Conservation (phyloP, 208 protist genomes). For the Naegleria fowleri region DNA sequence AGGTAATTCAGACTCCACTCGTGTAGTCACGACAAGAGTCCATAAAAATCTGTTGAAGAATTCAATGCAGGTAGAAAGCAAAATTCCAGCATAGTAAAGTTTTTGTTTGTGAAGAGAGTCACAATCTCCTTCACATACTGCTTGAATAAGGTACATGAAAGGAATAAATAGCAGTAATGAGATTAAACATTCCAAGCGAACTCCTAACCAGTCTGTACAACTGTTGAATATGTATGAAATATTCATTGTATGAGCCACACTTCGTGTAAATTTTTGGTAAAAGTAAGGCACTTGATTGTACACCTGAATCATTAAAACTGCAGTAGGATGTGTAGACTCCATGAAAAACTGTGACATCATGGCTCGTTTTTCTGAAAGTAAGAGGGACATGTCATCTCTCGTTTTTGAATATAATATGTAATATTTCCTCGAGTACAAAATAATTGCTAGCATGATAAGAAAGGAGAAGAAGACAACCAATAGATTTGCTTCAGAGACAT, state of each 20-base stretch:
- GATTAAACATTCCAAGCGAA: neutral
- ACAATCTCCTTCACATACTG: neutral
- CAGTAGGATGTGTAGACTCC: neutral
- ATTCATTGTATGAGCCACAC: neutral
- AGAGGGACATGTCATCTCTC: neutral
- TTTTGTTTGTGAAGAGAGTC: neutral
- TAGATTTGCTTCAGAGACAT: neutral
- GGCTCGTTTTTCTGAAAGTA: neutral
- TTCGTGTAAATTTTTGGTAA: neutral
- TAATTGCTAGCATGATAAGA: neutral
- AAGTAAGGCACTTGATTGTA: neutral
- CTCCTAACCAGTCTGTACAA: neutral
- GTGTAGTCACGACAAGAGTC: neutral
- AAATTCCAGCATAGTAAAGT: neutral
- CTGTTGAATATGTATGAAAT: neutral
- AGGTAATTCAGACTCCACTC: neutral
- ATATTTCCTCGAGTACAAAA: neutral
- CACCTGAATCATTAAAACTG: neutral
- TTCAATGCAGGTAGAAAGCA: neutral
- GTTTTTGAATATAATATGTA: neutral
- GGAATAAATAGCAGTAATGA: neutral
- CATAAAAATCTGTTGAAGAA: neutral
- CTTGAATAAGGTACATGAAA: neutral
- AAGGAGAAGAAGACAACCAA: neutral
- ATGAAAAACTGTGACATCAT: neutral